Conservation (phyloP, 805 yeast genomes). For the Saccharomycopsis sp. region DNA sequence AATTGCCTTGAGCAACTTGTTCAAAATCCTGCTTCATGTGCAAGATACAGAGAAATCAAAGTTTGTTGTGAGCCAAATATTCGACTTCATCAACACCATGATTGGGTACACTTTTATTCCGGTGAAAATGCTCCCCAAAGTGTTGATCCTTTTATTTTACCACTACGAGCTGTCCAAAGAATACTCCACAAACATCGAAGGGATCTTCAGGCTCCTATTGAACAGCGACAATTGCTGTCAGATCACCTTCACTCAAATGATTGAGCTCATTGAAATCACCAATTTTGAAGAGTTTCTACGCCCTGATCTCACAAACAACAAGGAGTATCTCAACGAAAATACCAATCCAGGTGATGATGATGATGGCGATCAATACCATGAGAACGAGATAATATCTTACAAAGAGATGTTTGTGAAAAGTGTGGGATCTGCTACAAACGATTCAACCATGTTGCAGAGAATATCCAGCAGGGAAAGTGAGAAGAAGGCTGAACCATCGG, state of each 20-base stretch:
- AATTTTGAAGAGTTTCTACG: slow-evolving; percentile 3
- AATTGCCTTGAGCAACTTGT: slow-evolving; percentile 2
- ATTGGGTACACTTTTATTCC: slow-evolving; percentile 14
- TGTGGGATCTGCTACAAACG: neutral
- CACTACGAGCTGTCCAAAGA: slow-evolving; percentile 3
- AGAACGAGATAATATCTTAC: slow-evolving; percentile 7
- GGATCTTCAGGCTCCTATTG: slow-evolving; percentile 10
- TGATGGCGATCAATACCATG: neutral
- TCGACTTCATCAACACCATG: slow-evolving; percentile 13
- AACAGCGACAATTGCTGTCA: slow-evolving; percentile 10
- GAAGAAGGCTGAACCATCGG: neutral
- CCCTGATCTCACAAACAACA: neutral
- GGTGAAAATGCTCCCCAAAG: slow-evolving; percentile 3
- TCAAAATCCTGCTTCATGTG: slow-evolving; percentile 3
- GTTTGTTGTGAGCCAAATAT: slow-evolving; percentile 9
- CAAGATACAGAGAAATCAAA: slow-evolving; percentile 2
- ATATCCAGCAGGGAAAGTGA: neutral
- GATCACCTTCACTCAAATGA: slow-evolving; percentile 4
- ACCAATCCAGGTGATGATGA: neutral
- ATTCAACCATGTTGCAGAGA: neutral
- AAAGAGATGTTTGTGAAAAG: slow-evolving; percentile 7
- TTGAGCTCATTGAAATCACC: neutral
- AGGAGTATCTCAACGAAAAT: neutral
- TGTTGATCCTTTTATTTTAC: slow-evolving; percentile 10
- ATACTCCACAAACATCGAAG: slow-evolving; percentile 5